phyloP scores from a whole-genome alignment of 179 eudicot species.

The Beta macrorhiza region DNA sequence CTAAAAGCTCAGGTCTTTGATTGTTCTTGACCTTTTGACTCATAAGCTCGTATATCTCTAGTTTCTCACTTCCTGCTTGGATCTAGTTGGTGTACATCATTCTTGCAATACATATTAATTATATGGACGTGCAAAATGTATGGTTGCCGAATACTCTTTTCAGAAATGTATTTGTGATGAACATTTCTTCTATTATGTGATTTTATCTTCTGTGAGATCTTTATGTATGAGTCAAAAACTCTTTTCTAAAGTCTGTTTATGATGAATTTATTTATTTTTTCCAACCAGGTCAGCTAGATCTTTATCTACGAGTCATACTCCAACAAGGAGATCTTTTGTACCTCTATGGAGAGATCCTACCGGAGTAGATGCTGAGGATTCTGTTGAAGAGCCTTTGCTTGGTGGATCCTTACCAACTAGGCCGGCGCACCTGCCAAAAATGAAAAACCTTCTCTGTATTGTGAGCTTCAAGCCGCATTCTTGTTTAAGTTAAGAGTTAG shows the following conservation, averaged over 20 bases:
- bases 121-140: not conserved
- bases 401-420: slow-evolving; percentile 37
- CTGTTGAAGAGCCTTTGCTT: slow-evolving; percentile 56
- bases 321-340: slow-evolving; percentile 45
- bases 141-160: not conserved
- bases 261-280: not conserved
- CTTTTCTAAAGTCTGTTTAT: not conserved
- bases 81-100: not conserved
- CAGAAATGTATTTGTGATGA: not conserved
- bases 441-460: slow-evolving; percentile 58
- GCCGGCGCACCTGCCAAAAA: slow-evolving; percentile 39
- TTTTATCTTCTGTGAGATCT: slow-evolving; percentile 55
- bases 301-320: slow-evolving; percentile 59
- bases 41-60: not conserved
- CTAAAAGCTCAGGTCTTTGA: not conserved
- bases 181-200: not conserved
- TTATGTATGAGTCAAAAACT: slow-evolving; percentile 36
- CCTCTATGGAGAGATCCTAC: slow-evolving; percentile 33
- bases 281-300: slow-evolving; percentile 74
- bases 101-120: not conserved
- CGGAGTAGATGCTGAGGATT: slow-evolving; percentile 29
- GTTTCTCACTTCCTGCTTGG: not conserved
- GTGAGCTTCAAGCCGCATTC: slow-evolving; percentile 44
- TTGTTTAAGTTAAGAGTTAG: not conserved
- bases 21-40: slow-evolving; percentile 14